Evolutionary conservation across 2,329 filamentous ascomycete genomes (phyloP).

Genomic region (Fusarium begoniae): DNA sequence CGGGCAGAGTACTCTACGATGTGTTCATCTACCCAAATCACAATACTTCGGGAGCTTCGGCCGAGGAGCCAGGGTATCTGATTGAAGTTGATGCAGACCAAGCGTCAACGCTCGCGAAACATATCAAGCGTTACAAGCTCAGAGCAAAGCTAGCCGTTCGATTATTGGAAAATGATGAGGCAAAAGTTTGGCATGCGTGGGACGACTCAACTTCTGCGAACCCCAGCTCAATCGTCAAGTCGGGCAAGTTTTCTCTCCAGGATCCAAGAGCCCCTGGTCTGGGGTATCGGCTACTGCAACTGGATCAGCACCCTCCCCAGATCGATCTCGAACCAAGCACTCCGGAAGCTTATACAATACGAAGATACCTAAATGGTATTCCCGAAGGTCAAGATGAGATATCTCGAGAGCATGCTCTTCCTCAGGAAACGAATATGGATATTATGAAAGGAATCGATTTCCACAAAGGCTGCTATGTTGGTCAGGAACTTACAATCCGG

Average conservation of each 20-base stretch:
- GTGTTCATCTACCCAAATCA: constrained; percentile 83
- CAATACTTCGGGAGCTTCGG: constrained; percentile 37
- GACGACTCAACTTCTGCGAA: constrained; percentile 54
- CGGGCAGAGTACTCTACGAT: constrained; percentile 86
- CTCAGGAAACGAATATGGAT: constrained; percentile 91
- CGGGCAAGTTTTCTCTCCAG: constrained; percentile 49
- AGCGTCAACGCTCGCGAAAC: constrained; percentile 69
- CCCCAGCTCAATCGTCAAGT: constrained; percentile 33
- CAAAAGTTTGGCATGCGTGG: constrained; percentile 80
- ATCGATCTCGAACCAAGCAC: constrained; percentile 58
- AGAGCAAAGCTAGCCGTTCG: constrained; percentile 79
- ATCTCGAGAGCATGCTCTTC: constrained; percentile 73
- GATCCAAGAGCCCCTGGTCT: constrained; percentile 66
- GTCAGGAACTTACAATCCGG: constrained; percentile 94
- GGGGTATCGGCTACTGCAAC: constrained; percentile 60
- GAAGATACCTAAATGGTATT: constrained; percentile 82
- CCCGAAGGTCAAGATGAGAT: constrained; percentile 88
- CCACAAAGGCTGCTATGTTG: constrained; percentile 95
- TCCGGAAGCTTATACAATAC: constrained; percentile 73
- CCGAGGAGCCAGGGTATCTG: constrained; percentile 60
- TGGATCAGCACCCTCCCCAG: constrained; percentile 44
- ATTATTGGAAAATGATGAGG: constrained; percentile 71
- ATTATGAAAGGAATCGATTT: constrained; percentile 88
- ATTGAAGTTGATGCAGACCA: constrained; percentile 83
- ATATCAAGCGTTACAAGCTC: constrained; percentile 87